These are phyloP conservation scores for Crithidia bombi DNA, from an alignment of 208 protist genomes.

Conservation along the genomic window DNA sequence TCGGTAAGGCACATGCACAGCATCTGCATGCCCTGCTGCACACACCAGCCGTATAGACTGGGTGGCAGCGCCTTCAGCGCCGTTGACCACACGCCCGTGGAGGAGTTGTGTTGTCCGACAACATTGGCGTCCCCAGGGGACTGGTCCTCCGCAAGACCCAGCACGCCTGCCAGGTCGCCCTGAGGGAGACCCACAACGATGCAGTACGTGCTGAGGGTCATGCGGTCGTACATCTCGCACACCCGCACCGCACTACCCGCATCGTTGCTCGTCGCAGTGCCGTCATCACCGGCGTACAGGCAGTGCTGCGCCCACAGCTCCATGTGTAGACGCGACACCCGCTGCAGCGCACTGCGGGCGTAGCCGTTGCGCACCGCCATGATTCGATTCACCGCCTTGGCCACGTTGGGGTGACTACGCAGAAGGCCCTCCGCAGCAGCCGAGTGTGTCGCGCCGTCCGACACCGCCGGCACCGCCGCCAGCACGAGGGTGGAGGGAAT, in stretches of 20 bases:
- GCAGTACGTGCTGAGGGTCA: conserved; percentile 85
- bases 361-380: conserved; percentile 82
- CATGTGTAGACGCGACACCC: conserved; percentile 72
- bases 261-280: background rate
- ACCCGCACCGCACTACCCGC: conserved; percentile 26
- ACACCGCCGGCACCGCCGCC: conserved; percentile 44
- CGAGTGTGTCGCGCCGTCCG: conserved; percentile 33
- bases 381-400: conserved; percentile 39
- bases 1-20: conserved; percentile 43
- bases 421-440: conserved; percentile 23
- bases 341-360: conserved; percentile 39
- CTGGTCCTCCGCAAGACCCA: conserved; percentile 10
- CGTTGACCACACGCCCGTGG: conserved; percentile 43
- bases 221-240: conserved; percentile 55
- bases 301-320: conserved; percentile 82
- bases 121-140: background rate
- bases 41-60: conserved; percentile 53
- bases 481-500: conserved; percentile 43
- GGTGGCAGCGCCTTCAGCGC: conserved; percentile 54
- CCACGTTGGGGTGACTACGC: conserved; percentile 17
- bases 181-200: conserved; percentile 71
- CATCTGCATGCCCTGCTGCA: conserved; percentile 40
- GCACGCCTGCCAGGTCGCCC: conserved; percentile 48
- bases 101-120: too few relatives aligned
- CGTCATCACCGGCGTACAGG: too few relatives aligned